Evolutionary conservation across 805 yeast species (phyloP).

Genomic region (Novakomyces olei): DNA sequence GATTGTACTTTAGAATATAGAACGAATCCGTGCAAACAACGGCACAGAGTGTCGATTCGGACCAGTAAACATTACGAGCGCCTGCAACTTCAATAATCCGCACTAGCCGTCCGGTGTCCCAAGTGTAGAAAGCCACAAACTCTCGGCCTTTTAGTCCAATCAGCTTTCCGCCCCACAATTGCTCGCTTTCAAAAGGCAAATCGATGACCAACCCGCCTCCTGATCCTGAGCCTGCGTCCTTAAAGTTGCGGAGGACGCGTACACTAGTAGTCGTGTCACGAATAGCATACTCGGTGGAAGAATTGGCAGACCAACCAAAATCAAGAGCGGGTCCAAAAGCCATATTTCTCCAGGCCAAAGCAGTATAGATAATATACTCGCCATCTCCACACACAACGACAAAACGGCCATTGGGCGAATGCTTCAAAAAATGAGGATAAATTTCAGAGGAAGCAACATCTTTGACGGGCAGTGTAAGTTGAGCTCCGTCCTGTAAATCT

Average conservation of each 20-base stretch:
- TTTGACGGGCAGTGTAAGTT: constrained; percentile 53
- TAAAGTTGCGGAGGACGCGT: constrained; percentile 61
- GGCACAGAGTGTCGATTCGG: constrained; percentile 77
- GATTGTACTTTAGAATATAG: constrained; percentile 54
- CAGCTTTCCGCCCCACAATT: constrained; percentile 71
- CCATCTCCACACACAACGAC: constrained; percentile 97
- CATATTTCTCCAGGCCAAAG: constrained; percentile 95
- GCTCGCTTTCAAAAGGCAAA: constrained; percentile 38
- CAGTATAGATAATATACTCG: constrained; percentile 85
- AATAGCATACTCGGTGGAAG: constrained; percentile 67
- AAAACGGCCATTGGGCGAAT: constrained; percentile 93
- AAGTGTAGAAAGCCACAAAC: constrained; percentile 71
- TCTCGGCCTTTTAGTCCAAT: constrained; percentile 57
- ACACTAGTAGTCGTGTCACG: constrained; percentile 47
- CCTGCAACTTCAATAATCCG: constrained; percentile 68
- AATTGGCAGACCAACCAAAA: constrained; percentile 76
- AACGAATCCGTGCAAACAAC: constrained; percentile 50
- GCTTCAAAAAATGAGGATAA: constrained; percentile 66
- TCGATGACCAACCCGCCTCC: constrained; percentile 31
- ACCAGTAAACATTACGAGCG: constrained; percentile 64
- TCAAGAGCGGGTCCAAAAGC: constrained; percentile 75
- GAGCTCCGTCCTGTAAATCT: constrained; percentile 61
- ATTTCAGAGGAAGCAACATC: constrained; percentile 89
- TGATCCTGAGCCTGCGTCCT: constrained; percentile 36
- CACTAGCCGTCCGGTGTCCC: constrained; percentile 73